These are phyloP conservation scores for Conticribra weissflogii DNA, from an alignment of 108 stramenopile species.

Conservation along the genomic window DNA sequence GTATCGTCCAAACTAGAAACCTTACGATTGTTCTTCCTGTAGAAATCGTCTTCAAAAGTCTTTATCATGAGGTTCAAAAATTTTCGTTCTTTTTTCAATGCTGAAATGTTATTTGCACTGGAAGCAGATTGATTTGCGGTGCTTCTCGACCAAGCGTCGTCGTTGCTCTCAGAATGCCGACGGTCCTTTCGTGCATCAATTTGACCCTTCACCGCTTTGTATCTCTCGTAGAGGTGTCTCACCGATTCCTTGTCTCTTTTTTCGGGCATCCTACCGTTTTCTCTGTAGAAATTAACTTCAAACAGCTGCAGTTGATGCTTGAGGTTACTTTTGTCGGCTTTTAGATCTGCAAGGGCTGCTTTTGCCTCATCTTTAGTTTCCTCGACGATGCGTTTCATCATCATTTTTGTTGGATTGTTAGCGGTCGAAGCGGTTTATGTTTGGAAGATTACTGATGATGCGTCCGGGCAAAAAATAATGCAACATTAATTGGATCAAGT, in stretches of 20 bases:
- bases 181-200: not conserved
- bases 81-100: not conserved
- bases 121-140: no score
- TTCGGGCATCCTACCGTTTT: not conserved
- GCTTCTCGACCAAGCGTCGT: not conserved
- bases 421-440: no score
- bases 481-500: no score
- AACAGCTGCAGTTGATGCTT: not conserved
- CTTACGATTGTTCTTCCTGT: not conserved
- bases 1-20: not conserved
- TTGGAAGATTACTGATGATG: no score
- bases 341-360: not conserved
- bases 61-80: not conserved
- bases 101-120: not conserved
- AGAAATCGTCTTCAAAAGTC: not conserved
- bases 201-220: not conserved
- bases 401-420: no score
- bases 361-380: not conserved
- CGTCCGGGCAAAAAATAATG: no score
- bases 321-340: not conserved
- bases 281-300: not conserved
- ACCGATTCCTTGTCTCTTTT: not conserved
- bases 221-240: not conserved
- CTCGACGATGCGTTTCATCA: not conserved
- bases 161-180: no score